Percentiles rank a stretch among this genome's conserved stretches.
Evolutionary conservation across 805 yeast species (phyloP).

Genomic region (Kodamaea hsintzibuensis): DNA sequence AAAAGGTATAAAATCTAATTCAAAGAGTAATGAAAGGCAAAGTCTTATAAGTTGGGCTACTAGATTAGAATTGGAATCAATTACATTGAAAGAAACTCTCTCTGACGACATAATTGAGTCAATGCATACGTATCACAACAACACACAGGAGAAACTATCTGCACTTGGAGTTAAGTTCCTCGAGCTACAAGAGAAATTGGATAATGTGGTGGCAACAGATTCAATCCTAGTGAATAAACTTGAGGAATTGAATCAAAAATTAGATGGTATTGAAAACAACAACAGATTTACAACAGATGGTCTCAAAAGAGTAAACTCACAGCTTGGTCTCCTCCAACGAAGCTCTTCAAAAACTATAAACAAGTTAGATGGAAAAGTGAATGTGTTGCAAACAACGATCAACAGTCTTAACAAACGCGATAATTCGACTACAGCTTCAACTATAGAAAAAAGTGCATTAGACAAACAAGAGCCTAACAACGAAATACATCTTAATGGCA

Average conservation of each 20-base stretch:
- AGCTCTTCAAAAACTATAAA: not conserved
- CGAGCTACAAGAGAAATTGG: not conserved
- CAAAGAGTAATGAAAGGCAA: slow-evolving; percentile 3
- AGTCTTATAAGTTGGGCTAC: slow-evolving; percentile 30
- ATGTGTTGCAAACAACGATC: not conserved
- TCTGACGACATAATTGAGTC: not conserved
- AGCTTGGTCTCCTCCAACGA: not conserved
- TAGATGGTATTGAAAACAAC: not conserved
- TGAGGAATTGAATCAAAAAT: not conserved
- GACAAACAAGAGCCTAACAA: not conserved
- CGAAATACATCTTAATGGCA: not conserved
- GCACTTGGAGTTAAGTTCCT: not conserved
- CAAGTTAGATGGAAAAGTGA: not conserved
- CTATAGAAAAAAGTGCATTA: not conserved
- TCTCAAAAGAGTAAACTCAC: not conserved
- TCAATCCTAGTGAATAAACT: not conserved
- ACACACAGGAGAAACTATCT: not conserved
- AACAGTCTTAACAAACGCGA: not conserved
- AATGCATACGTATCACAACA: not conserved
- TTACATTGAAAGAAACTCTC: slow-evolving; percentile 23
- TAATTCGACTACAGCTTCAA: not conserved
- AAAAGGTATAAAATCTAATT: not conserved
- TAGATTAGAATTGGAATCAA: slow-evolving; percentile 29
- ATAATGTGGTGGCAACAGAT: not conserved
- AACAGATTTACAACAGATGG: not conserved